phyloP scores from a whole-genome alignment of 352 stramenopile species.

The Pythium brachiatum region DNA sequence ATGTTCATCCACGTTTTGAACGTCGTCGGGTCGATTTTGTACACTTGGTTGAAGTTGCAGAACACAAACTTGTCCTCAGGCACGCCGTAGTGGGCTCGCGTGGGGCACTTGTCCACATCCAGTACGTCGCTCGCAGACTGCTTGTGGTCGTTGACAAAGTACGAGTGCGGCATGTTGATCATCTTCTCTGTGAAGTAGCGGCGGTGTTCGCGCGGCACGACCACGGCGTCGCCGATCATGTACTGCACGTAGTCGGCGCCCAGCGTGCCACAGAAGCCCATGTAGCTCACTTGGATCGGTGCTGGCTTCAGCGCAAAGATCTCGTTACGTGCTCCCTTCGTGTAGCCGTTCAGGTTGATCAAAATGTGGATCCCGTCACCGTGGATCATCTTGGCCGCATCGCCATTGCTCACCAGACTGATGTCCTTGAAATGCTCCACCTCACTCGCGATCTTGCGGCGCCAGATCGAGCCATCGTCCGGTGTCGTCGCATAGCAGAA shows the following conservation, averaged over 20 bases:
- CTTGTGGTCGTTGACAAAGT: conserved; percentile 93
- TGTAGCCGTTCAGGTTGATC: conserved; percentile 94
- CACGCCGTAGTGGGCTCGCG: conserved; percentile 84
- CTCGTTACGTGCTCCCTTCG: conserved; percentile 89
- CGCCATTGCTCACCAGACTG: conserved; percentile 50
- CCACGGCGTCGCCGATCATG: conserved; percentile 84
- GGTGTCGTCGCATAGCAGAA: conserved; percentile 87
- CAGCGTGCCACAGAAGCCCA: conserved; percentile 90
- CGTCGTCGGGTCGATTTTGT: conserved; percentile 93
- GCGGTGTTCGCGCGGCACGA: conserved; percentile 66
- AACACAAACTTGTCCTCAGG: conserved; percentile 93
- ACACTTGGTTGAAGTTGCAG: conserved; percentile 94
- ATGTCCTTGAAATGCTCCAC: conserved; percentile 91
- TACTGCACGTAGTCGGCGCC: conserved; percentile 93
- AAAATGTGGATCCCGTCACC: conserved; percentile 88
- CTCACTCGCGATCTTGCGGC: conserved; percentile 74
- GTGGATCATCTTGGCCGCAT: conserved; percentile 81
- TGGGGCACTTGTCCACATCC: conserved; percentile 72
- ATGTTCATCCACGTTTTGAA: conserved; percentile 94
- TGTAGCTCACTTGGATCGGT: conserved; percentile 89
- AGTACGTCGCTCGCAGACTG: conserved; percentile 82
- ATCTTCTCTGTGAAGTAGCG: conserved; percentile 88
- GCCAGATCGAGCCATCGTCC: conserved; percentile 80
- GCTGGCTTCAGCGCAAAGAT: conserved; percentile 91
- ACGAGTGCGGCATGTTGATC: conserved; percentile 90